Evolutionary conservation across 306 rosid species (phyloP).

Genomic region (Calophaca sinica): DNA sequence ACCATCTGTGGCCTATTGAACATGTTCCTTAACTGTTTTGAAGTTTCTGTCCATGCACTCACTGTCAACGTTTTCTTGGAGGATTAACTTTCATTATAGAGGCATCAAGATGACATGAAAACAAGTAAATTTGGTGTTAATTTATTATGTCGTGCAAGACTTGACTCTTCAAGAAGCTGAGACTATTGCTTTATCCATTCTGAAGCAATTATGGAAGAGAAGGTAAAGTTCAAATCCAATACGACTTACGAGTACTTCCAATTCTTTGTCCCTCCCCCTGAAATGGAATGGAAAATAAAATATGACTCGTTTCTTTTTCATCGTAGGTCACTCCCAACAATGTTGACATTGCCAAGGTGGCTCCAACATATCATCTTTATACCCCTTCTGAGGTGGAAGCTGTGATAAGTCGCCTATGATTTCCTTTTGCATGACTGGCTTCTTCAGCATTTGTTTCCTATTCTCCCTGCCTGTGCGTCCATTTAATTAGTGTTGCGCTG

Average conservation of each 20-base stretch:
- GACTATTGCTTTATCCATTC: conserved; percentile 92
- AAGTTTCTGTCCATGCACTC: background rate
- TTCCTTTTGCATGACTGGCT: conserved; percentile 17
- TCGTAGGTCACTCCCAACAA: conserved; percentile 91
- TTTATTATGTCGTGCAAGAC: conserved; percentile 62
- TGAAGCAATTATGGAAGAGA: conserved; percentile 99
- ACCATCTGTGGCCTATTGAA: background rate
- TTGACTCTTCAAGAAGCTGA: conserved; percentile 94
- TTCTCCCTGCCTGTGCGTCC: conserved; percentile 3
- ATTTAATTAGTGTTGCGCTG: background rate
- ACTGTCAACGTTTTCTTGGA: conserved; percentile 17
- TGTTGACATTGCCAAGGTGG: conserved; percentile 92
- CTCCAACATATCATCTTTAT: conserved; percentile 86
- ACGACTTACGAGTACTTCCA: background rate
- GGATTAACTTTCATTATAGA: conserved; percentile 1
- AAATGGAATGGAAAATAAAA: conserved; percentile 13
- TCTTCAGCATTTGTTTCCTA: conserved; percentile 24
- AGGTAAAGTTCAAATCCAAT: conserved; percentile 60
- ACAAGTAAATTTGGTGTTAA: conserved; percentile 23
- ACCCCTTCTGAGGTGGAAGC: conserved; percentile 93
- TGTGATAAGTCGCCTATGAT: conserved; percentile 86
- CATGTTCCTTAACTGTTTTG: background rate
- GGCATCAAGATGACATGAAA: conserved; percentile 27
- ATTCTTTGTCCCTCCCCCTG: background rate
- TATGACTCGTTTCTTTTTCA: background rate